Conservation (phyloP, 495 filamentous ascomycete genomes). For the Articulospora tetracladia region DNA sequence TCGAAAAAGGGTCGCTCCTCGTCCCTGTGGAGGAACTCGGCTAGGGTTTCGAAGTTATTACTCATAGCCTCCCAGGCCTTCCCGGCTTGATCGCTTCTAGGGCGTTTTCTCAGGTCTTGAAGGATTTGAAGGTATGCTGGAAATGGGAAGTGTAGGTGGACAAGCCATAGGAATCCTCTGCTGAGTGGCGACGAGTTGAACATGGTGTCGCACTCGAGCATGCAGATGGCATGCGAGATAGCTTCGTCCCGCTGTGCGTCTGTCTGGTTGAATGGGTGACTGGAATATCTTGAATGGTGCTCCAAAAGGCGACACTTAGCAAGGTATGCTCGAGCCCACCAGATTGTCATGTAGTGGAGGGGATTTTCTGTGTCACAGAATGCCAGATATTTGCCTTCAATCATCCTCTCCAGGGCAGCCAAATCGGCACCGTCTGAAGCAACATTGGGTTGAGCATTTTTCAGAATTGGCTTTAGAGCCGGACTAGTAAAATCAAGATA, state of each 20-base stretch:
- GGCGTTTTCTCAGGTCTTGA: conserved; percentile 46
- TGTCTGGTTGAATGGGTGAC: conserved; percentile 12
- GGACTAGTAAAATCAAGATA: conserved; percentile 37
- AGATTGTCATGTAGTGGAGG: conserved; percentile 52
- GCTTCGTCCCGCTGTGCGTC: conserved; percentile 35
- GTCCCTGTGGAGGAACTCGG: conserved; percentile 22
- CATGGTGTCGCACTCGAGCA: conserved; percentile 46
- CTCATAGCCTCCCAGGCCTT: conserved; percentile 43
- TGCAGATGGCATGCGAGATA: conserved; percentile 38
- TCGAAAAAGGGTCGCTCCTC: conserved; percentile 33
- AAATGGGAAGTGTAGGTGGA: conserved; percentile 43
- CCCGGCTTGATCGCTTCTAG: conserved; percentile 41
- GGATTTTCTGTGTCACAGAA: conserved; percentile 57
- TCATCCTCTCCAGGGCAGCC: conserved; percentile 31
- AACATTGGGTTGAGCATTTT: conserved; percentile 37
- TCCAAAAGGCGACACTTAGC: conserved; percentile 38
- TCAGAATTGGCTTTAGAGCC: conserved; percentile 40
- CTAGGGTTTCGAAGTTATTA: conserved; percentile 30
- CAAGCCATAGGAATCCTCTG: conserved; percentile 44
- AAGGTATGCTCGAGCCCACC: conserved; percentile 38
- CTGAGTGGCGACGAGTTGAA: conserved; percentile 37
- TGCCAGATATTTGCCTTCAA: conserved; percentile 45
- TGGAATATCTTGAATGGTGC: conserved; percentile 34
- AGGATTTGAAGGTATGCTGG: conserved; percentile 48
- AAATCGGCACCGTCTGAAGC: conserved; percentile 34